Percentiles rank a stretch among this genome's conserved stretches.
These are phyloP conservation scores for Coemansia sp. DNA, from an alignment of 371 early-diverging fungal species.

Conservation along the genomic window DNA sequence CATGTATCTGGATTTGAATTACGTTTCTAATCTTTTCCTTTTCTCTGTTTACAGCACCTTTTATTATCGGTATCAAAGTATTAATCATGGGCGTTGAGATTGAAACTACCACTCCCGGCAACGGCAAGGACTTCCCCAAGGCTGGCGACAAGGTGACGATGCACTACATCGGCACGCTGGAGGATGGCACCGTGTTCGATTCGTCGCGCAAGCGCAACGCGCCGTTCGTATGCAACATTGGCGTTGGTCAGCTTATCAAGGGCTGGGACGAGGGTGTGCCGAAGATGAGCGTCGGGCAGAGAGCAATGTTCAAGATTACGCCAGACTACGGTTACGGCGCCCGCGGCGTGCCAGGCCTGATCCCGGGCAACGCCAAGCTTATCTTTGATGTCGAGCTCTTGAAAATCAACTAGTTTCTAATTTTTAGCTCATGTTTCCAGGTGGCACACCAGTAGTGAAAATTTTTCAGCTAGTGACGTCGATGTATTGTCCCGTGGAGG, in stretches of 20 bases:
- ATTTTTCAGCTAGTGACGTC: not conserved
- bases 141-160: conserved; percentile 66
- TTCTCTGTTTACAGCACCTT: not conserved
- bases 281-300: conserved; percentile 77
- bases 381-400: conserved; percentile 86
- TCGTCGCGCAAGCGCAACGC: conserved; percentile 76
- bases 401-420: conserved; percentile 56
- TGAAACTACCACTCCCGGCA: conserved; percentile 62
- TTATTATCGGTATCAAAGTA: no score
- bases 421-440: not conserved
- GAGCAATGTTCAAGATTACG: conserved; percentile 67
- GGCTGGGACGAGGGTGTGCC: conserved; percentile 89
- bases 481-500: not conserved
- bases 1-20: no score
- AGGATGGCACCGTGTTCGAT: conserved; percentile 81
- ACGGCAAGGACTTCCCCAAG: conserved; percentile 85
- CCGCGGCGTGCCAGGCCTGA: conserved; percentile 65
- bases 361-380: conserved; percentile 81
- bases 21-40: not conserved
- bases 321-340: conserved; percentile 75
- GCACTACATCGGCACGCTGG: conserved; percentile 71
- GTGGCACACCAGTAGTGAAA: not conserved
- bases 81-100: conserved; percentile 45
- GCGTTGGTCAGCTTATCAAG: conserved; percentile 89
- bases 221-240: conserved; percentile 80